phyloP scores from a whole-genome alignment of 257 asterid species.

The Gynochthodes officinalis region DNA sequence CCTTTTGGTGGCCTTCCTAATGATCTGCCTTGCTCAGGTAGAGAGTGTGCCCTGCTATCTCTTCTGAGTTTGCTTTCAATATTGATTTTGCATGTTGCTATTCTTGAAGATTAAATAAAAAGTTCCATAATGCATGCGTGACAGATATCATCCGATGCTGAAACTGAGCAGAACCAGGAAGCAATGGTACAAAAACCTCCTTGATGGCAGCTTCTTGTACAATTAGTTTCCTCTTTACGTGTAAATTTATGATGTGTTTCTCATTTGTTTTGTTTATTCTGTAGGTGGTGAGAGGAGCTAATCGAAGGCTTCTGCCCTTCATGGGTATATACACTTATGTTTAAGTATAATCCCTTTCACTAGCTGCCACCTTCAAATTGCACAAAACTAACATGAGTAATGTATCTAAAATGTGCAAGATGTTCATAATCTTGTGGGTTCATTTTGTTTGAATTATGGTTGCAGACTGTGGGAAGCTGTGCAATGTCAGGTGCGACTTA shows the following conservation, averaged over 20 bases:
- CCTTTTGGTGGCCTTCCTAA: constrained; percentile 33
- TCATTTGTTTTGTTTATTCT: neutral
- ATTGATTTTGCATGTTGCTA: no score
- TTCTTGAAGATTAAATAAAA: no score
- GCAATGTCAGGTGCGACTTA: constrained; percentile 52
- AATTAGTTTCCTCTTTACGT: neutral
- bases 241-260: neutral
- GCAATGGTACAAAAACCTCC: constrained; percentile 24
- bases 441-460: neutral
- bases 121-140: neutral
- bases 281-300: constrained; percentile 58
- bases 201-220: neutral
- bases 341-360: no score
- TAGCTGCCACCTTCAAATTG: no score
- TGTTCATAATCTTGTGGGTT: neutral
- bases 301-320: constrained; percentile 50
- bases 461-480: constrained; percentile 55
- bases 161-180: constrained; percentile 29
- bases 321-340: constrained; percentile 30
- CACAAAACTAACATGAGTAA: no score
- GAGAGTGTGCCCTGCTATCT: neutral
- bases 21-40: constrained; percentile 47
- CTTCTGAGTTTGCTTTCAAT: neutral
- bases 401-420: no score
- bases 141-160: constrained; percentile 58